Evolutionary conservation across 495 filamentous ascomycete species (phyloP).

Genomic region (Oleoguttula mirabilis): DNA sequence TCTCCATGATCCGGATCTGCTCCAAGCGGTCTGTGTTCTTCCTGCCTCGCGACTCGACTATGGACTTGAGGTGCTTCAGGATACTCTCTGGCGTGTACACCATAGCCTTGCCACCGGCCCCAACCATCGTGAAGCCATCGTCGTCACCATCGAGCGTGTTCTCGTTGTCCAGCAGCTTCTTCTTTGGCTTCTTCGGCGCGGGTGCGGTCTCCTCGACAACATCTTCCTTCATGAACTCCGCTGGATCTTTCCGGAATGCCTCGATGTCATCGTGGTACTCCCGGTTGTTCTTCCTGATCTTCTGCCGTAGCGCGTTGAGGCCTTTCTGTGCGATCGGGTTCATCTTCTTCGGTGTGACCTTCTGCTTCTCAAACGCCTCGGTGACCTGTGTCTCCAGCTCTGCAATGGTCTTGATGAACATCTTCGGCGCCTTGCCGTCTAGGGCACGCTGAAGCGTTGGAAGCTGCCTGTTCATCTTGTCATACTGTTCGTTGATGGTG

Average conservation of each 20-base stretch:
- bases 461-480: constrained; percentile 90
- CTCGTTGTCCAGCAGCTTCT: constrained; percentile 28
- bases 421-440: constrained; percentile 62
- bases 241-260: constrained; percentile 70
- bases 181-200: constrained; percentile 38
- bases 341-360: constrained; percentile 95
- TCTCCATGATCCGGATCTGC: constrained; percentile 96
- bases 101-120: constrained; percentile 71
- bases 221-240: constrained; percentile 75
- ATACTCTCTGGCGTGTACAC: constrained; percentile 95
- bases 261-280: constrained; percentile 81
- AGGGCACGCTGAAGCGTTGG: constrained; percentile 56
- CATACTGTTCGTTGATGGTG: constrained; percentile 76
- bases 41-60: constrained; percentile 90
- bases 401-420: constrained; percentile 84
- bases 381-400: constrained; percentile 94
- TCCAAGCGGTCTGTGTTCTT: constrained; percentile 95
- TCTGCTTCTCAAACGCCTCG: constrained; percentile 86
- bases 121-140: constrained; percentile 77
- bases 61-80: constrained; percentile 84
- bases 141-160: constrained; percentile 42
- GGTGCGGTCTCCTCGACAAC: constrained; percentile 53
- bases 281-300: constrained; percentile 96
- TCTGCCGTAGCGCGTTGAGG: constrained; percentile 91
- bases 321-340: constrained; percentile 89